Percentiles rank a stretch among this genome's conserved stretches.
These are phyloP conservation scores for Trichophyton rubrum DNA, from an alignment of 2,329 filamentous ascomycete genomes.

Conservation along the genomic window DNA sequence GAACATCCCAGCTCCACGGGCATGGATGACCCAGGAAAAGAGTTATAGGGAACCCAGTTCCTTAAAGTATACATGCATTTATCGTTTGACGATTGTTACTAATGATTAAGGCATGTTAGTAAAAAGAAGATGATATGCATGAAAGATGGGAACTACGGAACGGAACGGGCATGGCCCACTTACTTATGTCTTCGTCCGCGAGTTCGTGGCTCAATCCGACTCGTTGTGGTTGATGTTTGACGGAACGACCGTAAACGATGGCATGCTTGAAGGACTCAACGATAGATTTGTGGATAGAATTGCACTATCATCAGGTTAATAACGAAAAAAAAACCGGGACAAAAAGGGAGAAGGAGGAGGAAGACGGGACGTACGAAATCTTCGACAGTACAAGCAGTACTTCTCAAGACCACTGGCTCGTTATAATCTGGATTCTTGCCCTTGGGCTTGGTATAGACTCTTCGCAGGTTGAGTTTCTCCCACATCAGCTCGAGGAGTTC, in stretches of 20 bases:
- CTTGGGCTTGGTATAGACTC: constrained; percentile 97
- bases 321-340: neutral
- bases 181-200: constrained; percentile 93
- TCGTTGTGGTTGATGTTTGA: constrained; percentile 96
- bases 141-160: neutral
- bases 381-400: constrained; percentile 75
- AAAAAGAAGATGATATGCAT: neutral
- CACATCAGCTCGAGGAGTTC: constrained; percentile 97
- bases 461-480: constrained; percentile 83
- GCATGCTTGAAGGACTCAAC: constrained; percentile 90
- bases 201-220: constrained; percentile 86
- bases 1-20: constrained; percentile 1
- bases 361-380: constrained; percentile 65
- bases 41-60: neutral
- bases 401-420: constrained; percentile 75
- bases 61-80: constrained; percentile 3
- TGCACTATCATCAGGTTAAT: constrained; percentile 51
- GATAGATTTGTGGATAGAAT: constrained; percentile 92
- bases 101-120: neutral
- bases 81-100: constrained; percentile 29
- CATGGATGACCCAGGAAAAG: constrained; percentile 2
- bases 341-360: neutral
- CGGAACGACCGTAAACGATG: constrained; percentile 92
- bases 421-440: constrained; percentile 87
- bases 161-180: neutral